These are phyloP conservation scores for Mycosphaerella arachidis DNA, from an alignment of 2,329 filamentous ascomycete species.

Conservation along the genomic window DNA sequence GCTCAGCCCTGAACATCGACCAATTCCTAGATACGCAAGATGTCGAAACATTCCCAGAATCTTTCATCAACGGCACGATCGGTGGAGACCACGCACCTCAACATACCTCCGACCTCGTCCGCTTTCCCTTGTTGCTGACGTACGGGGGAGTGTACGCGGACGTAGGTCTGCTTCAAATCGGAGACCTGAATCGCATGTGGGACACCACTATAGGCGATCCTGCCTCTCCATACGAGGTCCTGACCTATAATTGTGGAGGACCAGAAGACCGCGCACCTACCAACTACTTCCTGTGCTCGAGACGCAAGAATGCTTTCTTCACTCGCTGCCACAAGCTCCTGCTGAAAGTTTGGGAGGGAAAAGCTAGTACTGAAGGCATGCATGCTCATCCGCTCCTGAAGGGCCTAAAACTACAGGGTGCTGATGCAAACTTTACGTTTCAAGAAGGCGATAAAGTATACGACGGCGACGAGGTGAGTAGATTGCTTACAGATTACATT, in stretches of 20 bases:
- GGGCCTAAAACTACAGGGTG: conserved; percentile 40
- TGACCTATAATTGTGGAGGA: conserved; percentile 44
- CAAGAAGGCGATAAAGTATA: conserved; percentile 33
- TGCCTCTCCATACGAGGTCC: conserved; percentile 44
- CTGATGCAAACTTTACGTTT: conserved; percentile 13
- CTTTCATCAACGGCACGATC: conserved; percentile 49
- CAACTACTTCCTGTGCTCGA: conserved; percentile 48
- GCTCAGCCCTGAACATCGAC: conserved; percentile 46
- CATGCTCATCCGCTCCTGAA: conserved; percentile 45
- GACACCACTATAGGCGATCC: conserved; percentile 45
- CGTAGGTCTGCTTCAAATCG: conserved; percentile 54
- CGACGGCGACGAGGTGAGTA: conserved; percentile 34
- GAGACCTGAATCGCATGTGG: conserved; percentile 54
- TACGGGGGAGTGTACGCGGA: conserved; percentile 58
- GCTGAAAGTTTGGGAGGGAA: conserved; percentile 51
- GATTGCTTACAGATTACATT: conserved; percentile 53
- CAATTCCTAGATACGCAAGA: conserved; percentile 48
- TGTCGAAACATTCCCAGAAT: conserved; percentile 43
- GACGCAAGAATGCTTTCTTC: conserved; percentile 46
- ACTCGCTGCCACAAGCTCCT: conserved; percentile 47
- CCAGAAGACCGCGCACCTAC: conserved; percentile 37
- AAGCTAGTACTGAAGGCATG: conserved; percentile 50
- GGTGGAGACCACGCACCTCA: conserved; percentile 49
- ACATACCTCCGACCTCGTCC: conserved; percentile 56
- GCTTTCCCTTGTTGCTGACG: conserved; percentile 52